Conservation (phyloP, 306 rosid species). For the Sophora flavescens region DNA sequence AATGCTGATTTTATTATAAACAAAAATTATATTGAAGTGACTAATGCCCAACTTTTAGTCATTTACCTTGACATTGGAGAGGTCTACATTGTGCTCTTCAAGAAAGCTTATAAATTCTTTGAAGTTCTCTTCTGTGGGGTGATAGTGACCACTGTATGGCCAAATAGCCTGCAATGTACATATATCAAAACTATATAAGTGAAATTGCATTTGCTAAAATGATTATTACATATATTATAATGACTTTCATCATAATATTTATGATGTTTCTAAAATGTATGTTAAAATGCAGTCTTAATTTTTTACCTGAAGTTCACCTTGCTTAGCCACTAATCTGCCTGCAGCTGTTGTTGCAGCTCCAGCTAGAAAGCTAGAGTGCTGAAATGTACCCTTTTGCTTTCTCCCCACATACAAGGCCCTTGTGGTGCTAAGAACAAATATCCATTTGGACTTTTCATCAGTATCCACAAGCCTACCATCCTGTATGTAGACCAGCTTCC, state of each 20-base stretch:
- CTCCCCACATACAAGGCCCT: constrained; percentile 88
- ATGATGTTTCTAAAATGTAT: background rate
- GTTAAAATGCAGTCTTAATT: background rate
- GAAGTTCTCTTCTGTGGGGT: constrained; percentile 96
- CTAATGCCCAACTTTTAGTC: too few species aligned
- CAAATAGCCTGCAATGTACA: constrained; percentile 80
- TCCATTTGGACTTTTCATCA: constrained; percentile 77
- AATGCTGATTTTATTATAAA: too few species aligned
- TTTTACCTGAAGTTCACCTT: constrained; percentile 79
- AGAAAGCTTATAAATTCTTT: constrained; percentile 85
- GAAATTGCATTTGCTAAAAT: constrained; percentile 24
- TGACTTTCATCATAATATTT: background rate
- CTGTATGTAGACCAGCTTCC: constrained; percentile 65
- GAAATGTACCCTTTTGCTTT: constrained; percentile 86
- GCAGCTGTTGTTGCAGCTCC: constrained; percentile 99
- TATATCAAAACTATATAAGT: constrained; percentile 23
- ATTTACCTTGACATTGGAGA: constrained; percentile 84
- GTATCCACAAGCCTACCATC: constrained; percentile 69
- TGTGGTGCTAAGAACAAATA: constrained; percentile 91
- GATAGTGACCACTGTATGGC: constrained; percentile 99
- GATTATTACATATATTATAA: background rate
- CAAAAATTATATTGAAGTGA: too few species aligned
- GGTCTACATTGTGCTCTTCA: constrained; percentile 77
- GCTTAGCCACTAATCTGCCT: constrained; percentile 82
- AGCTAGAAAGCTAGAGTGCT: constrained; percentile 91